These are phyloP conservation scores for Microsporum ferrugineum DNA, from an alignment of 2,329 filamentous ascomycete species.

Conservation along the genomic window DNA sequence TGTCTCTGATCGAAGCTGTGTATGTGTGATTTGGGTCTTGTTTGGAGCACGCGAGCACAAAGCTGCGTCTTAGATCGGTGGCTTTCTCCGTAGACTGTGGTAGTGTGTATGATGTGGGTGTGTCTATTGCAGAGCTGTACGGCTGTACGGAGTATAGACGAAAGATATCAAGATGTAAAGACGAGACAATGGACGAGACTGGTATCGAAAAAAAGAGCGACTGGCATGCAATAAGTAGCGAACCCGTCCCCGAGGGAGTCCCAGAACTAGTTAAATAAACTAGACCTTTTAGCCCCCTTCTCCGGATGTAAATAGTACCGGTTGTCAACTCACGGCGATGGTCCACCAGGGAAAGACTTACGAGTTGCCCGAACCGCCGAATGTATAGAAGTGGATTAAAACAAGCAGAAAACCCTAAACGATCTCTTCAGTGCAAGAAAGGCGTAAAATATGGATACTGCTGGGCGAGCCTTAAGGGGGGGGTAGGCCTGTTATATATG, in stretches of 20 bases:
- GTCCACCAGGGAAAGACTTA: background rate
- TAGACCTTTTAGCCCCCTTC: background rate
- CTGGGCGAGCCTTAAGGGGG: background rate
- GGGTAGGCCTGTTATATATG: background rate
- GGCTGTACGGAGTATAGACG: background rate
- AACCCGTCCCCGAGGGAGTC: background rate
- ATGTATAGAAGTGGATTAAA: constrained; percentile 1
- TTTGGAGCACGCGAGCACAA: background rate
- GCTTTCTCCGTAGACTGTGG: background rate
- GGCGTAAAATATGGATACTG: constrained; percentile 1
- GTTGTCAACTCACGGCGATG: background rate
- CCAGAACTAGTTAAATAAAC: background rate
- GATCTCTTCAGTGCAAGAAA: background rate
- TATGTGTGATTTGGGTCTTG: background rate
- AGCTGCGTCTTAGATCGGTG: background rate
- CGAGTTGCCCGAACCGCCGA: constrained; percentile 1
- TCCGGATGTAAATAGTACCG: background rate
- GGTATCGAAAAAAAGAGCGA: background rate
- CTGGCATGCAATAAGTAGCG: background rate
- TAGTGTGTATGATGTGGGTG: background rate
- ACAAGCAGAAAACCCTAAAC: background rate
- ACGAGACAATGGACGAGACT: background rate
- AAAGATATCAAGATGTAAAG: background rate
- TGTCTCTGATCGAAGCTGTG: background rate
- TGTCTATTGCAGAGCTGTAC: background rate